Evolutionary conservation across 352 stramenopile species (phyloP).

Genomic region (Globisporangium paroecandrum): DNA sequence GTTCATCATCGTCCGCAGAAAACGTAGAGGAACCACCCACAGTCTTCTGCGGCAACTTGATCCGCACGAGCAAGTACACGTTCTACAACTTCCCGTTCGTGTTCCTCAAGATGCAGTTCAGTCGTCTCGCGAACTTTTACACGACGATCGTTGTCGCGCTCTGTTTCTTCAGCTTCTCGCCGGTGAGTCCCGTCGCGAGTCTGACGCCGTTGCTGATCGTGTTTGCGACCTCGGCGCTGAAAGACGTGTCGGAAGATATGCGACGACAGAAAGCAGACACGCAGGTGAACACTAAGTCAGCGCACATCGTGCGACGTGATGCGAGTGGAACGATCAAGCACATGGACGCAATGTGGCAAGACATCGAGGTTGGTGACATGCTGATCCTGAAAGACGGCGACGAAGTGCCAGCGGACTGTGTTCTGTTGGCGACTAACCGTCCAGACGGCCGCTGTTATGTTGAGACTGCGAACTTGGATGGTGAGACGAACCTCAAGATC

Average conservation of each 20-base stretch:
- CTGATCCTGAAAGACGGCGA: constrained; percentile 80
- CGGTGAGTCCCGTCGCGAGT: constrained; percentile 78
- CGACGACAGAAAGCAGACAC: constrained; percentile 74
- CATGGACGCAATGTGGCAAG: constrained; percentile 74
- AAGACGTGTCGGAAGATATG: constrained; percentile 83
- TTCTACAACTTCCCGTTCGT: constrained; percentile 89
- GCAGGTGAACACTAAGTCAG: constrained; percentile 71
- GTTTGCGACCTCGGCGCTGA: constrained; percentile 85
- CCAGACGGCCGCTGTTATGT: constrained; percentile 79
- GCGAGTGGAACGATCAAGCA: constrained; percentile 51
- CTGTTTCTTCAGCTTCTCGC: constrained; percentile 89
- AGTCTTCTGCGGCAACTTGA: constrained; percentile 72
- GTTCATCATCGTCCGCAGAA: not conserved
- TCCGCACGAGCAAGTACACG: constrained; percentile 89
- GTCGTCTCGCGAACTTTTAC: constrained; percentile 85
- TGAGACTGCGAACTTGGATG: constrained; percentile 84
- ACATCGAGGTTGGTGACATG: constrained; percentile 83
- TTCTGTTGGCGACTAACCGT: constrained; percentile 74
- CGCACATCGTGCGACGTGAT: constrained; percentile 73
- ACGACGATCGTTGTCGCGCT: constrained; percentile 86
- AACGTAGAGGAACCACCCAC: constrained; percentile 24
- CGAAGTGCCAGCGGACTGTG: constrained; percentile 77
- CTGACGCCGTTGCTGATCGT: constrained; percentile 85
- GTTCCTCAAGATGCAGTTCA: constrained; percentile 90
- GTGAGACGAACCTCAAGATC: constrained; percentile 89